Base-by-base conservation (phyloP, 345 rosid species). In the Aquilaria malaccensis region DNA sequence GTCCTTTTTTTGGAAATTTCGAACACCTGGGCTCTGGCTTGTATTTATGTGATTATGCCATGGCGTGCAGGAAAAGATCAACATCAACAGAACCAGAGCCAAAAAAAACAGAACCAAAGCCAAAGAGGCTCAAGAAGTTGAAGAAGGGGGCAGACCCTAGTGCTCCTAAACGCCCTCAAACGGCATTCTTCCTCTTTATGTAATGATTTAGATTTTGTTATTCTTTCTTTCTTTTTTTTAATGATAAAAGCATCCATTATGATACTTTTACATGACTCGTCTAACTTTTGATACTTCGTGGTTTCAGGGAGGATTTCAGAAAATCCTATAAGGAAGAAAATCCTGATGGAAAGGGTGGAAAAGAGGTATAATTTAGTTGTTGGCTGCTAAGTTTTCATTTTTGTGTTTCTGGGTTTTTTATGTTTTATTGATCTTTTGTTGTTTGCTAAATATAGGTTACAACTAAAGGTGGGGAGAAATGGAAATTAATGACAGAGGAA, bases 171-270 rank as follows among this genome's bases (percentile, higher is more conserved):
- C 88, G 95, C 53, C 96, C 98, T 64, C 81, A 85, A 33, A 83
- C 96, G 0, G 96, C 95, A n/a, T 93, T 89, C 83, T 87, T 93
- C 33, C 41, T 93, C 63, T 93, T 93, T 83, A 74, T 93, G 91
- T 89, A 81, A 61, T 55, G 2, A 11, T 31, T 37, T 45, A 30
- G 30, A 2, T n/a, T 31, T 30, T 7, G 1, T 10, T 11, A 12
- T 13, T n/a, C 2, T 1, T 30, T 33, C 7, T 6, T 11, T 33
- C 4, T 22, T 22, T 22, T 22, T 22, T 22, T 22, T 22, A 37
- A 0, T 1, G 7, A 3, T 45, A 6, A 6, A 33, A n/a, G n/a
- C 30, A 31, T 54, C 13, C 50, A 22, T n/a, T 41, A 1, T 12
- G 29, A 22, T 30, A 11, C 41, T 5, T 10, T 7, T 5, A 43